These are phyloP conservation scores for Yamadazyma trypodendri DNA, from an alignment of 1,139 yeast genomes.

Conservation along the genomic window DNA sequence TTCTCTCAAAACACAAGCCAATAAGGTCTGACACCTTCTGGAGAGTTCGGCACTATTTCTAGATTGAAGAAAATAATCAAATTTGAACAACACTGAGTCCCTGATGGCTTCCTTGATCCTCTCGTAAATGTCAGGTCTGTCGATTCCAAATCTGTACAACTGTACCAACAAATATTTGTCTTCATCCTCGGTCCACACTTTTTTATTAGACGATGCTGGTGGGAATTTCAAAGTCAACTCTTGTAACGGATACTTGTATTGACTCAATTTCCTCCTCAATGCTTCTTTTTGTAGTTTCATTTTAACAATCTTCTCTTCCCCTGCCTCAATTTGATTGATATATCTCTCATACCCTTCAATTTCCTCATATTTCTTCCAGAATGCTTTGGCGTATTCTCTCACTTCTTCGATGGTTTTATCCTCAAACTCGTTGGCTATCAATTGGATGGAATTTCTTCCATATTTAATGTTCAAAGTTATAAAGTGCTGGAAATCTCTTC, in stretches of 20 bases:
- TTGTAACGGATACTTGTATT: slow-evolving; percentile 62
- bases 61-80: slow-evolving; percentile 71
- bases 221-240: slow-evolving; percentile 63
- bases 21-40: slow-evolving; percentile 65
- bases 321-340: slow-evolving; percentile 66
- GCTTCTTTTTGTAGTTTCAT: slow-evolving; percentile 64
- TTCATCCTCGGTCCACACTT: slow-evolving; percentile 70
- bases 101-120: slow-evolving; percentile 60
- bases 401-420: slow-evolving; percentile 70
- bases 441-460: slow-evolving; percentile 63
- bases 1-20: slow-evolving; percentile 66
- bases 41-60: slow-evolving; percentile 63
- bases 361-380: slow-evolving; percentile 64
- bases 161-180: slow-evolving; percentile 69
- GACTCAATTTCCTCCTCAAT: slow-evolving; percentile 59
- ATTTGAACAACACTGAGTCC: slow-evolving; percentile 59
- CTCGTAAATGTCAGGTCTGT: slow-evolving; percentile 64
- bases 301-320: slow-evolving; percentile 67
- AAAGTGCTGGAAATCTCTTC: slow-evolving; percentile 70
- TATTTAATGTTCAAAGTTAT: slow-evolving; percentile 60
- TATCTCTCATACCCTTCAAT: slow-evolving; percentile 75
- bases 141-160: slow-evolving; percentile 64
- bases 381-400: slow-evolving; percentile 59
- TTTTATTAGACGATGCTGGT: slow-evolving; percentile 53
- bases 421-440: slow-evolving; percentile 63